Base-by-base conservation (phyloP, 805 yeast genomes). In the Scheffersomyces amazonensis region DNA sequence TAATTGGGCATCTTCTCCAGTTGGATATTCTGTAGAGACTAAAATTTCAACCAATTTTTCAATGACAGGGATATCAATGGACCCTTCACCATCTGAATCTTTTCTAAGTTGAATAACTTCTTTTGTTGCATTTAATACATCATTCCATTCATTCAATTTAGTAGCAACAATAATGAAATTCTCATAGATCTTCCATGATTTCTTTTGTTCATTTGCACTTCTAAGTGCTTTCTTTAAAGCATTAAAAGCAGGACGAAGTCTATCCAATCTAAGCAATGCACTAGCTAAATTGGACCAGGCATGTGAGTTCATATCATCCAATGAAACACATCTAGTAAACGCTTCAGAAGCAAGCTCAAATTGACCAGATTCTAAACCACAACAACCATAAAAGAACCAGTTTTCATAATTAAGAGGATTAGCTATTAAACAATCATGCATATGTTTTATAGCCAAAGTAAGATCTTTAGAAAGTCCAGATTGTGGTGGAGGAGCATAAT, bases 271-370 rank as follows among this genome's bases (percentile, higher is more conserved):
- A 28, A 89, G 63, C 38, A 87, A 71, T 0, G 96, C 81, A 9
- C 93, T 81, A 4, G 96, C 88, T 50, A 93, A 71, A 54, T 93
- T 93, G 9, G 95, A 81, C 99, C 99, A 93, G 2, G 96, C 79
- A 54, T 80, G 80, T 1, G 90, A 71, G 52, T 81, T 88, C 0
- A 81, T 73, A 17, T 86, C 95, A 56, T 89, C 96, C 27, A 90
- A 57, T 0, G 95, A 70, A 22, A 89, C 90, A 64, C 96, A 88
- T 52, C 97, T 72, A 0, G 96, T 83, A 56, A 93, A 90, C 0
- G 96, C 96, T 54, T 87, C 95, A 0, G 95, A 81, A 0, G 97
- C 96, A 31, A 85, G 61, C 17, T 81, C 84, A 64, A 75, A 86
- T 48, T 83, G 79, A 6, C 65, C 72, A 11, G 78, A 60, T 54